Base-by-base conservation (phyloP, 805 yeast species). In the Candida andamanensis region DNA sequence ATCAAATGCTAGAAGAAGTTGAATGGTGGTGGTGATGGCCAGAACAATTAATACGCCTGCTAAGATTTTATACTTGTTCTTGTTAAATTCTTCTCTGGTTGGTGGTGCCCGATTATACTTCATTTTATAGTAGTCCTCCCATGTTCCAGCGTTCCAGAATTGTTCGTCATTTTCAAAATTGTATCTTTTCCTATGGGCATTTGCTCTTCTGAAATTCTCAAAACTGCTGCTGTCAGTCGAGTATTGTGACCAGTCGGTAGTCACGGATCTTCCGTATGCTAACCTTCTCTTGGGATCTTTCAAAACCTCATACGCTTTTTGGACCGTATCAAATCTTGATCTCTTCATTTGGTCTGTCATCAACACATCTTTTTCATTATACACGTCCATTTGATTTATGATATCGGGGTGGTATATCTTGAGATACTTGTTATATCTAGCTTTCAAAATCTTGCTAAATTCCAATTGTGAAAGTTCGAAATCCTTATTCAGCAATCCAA, bases 371-470 rank as follows among this genome's bases (percentile, higher is more conserved):
- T 47, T 37, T 24, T 51, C 53, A 23, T 57, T 52, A 6, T 51
- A 20, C 0, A 55, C 42, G 0, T 40, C 50, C 8, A 47, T 35
- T 20, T 54, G 51, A 12, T 46, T 38, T 2, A 64, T 46, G 3
- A 70, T 51, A 49, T 87, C 97, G 0, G 97, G 96, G 51, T 87
- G 96, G 46, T 87, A 87, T 7, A 78, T 49, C 52, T 82, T 84
- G 8, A 87, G 87, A 28, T 46, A 59, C 30, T 55, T 55, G 30
- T 50, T 44, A 42, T 65, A 63, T 16, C 40, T 55, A 4, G 41
- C 18, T 35, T 60, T 60, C 17, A 65, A 39, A 5, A 76, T 60
- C 32, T 72, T 64, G 42, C 71, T 74, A 47, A 80, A 82, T 27
- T 69, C 68, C 16, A 57, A 41, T 38, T 74, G 74, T 30, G 80